phyloP scores from a whole-genome alignment of 2,329 filamentous ascomycete species.

The Microascus cirrosus region DNA sequence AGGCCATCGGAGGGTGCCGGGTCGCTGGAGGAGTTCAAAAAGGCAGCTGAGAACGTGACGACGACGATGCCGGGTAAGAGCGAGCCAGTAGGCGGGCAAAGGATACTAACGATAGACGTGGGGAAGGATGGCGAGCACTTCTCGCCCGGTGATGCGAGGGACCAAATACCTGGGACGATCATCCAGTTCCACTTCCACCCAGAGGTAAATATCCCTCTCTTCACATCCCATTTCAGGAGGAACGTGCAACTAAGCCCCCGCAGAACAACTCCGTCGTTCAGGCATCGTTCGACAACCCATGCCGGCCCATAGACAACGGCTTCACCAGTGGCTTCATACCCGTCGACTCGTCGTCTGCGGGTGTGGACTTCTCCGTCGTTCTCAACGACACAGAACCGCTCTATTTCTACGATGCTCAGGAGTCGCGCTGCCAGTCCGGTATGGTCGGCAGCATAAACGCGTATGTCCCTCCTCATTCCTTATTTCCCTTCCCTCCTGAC shows the following conservation, averaged over 20 bases:
- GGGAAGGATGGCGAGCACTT: slow-evolving; percentile 19
- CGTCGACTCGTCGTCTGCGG: slow-evolving; percentile 16
- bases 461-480: background rate
- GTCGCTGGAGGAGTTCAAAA: background rate
- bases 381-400: slow-evolving; percentile 19
- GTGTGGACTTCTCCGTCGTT: slow-evolving; percentile 19
- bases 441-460: slow-evolving; percentile 38
- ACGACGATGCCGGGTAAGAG: background rate
- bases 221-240: background rate
- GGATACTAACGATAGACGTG: slow-evolving; percentile 20
- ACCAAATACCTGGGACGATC: slow-evolving; percentile 17
- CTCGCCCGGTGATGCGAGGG: slow-evolving; percentile 19
- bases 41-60: background rate
- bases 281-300: slow-evolving; percentile 26
- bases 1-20: background rate
- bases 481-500: background rate
- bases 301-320: slow-evolving; percentile 22
- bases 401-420: slow-evolving; percentile 26
- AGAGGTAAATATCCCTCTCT: background rate
- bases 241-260: background rate
- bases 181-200: slow-evolving; percentile 24
- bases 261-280: slow-evolving; percentile 26
- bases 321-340: slow-evolving; percentile 27
- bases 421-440: slow-evolving; percentile 24
- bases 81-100: slow-evolving; percentile 17